Evolutionary conservation across 352 stramenopile genomes (phyloP), one percentile per base, ranked within the genome.

Genomic region (Phytophthora lateralis): DNA sequence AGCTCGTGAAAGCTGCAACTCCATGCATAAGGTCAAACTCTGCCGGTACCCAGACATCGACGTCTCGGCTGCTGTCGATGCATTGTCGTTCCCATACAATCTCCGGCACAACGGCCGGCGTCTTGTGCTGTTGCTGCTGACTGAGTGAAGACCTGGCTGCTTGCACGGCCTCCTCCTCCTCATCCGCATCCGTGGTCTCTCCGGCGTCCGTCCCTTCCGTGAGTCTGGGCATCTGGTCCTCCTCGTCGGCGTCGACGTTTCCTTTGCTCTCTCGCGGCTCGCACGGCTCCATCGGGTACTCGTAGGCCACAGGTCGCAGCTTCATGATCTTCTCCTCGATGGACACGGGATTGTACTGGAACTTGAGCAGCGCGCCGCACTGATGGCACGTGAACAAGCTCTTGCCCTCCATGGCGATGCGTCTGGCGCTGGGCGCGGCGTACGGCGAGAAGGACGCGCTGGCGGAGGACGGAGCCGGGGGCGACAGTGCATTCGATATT

Each of bases 311-410:
- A 0, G 69, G 52, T 2, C 82, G 69, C 24, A 91, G 55, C 17
- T 72, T 60, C 34, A 75, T 78, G 47, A 91, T 86, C 46, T 85
- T 85, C 24, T 86, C 76, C 71, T 90, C 75, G 51, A 91, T 90
- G 6, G 82, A 84, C 39, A 80, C 66, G 2, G 70, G 66, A 47
- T 72, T 86, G 66, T 74, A 69, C 44, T 75, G 72, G 60, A 91
- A 90, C 53, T 90, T 91, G 67, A 91, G 80, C 56, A 91, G 57
- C 21, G 80, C 71, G 37, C 78, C 80, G 56, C 82, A 91, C 44
- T 86, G 74, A 59, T 85, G 78, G 52, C 82, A 91, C 58, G 80
- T 91, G 44, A 91, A 91, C 20, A 91, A 66, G 46, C 78, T 89
- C 48, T 91, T 91, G 30, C 82, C 82, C 47, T 91, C 82, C 65